Conservation (phyloP, 805 yeast genomes). For the Yamadazyma olivae region DNA sequence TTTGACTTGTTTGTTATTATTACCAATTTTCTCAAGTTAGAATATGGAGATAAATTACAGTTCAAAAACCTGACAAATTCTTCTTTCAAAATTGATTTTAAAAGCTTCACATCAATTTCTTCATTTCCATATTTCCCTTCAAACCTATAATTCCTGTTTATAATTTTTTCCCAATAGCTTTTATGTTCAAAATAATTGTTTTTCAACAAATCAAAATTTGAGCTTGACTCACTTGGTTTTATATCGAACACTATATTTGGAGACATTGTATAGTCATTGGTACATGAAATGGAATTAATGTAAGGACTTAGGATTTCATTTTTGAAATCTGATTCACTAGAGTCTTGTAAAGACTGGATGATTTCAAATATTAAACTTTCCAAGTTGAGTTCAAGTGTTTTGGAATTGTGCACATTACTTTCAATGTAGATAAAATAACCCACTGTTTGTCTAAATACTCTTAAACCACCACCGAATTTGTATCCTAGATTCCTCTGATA, state of each 20-base stretch:
- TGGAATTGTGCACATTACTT: conserved; percentile 7
- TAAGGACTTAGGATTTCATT: conserved; percentile 4
- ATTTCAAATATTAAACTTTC: conserved; percentile 9
- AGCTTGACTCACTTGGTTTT: conserved; percentile 26
- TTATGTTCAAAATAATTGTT: conserved; percentile 35
- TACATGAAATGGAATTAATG: neutral
- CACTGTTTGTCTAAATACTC: conserved; percentile 9
- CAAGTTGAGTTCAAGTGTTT: conserved; percentile 4
- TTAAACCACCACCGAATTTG: conserved; percentile 8
- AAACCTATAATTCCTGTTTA: conserved; percentile 41
- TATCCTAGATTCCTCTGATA: conserved; percentile 8
- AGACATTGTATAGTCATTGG: conserved; percentile 7
- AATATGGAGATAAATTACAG: conserved; percentile 7
- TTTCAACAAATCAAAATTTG: conserved; percentile 17
- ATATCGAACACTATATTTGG: conserved; percentile 21
- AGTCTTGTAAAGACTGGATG: neutral
- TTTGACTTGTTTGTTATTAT: conserved; percentile 4
- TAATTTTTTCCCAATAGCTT: conserved; percentile 48
- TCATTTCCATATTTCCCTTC: conserved; percentile 27
- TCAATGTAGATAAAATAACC: conserved; percentile 12
- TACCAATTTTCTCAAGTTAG: conserved; percentile 3
- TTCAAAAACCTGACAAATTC: conserved; percentile 5
- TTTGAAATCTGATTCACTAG: conserved; percentile 3
- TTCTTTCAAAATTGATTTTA: conserved; percentile 25
- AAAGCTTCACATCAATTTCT: conserved; percentile 25